Percentiles rank a stretch among this genome's conserved stretches.
These are phyloP conservation scores for Ophiostoma quercus DNA, from an alignment of 2,329 filamentous ascomycete species.

Conservation along the genomic window DNA sequence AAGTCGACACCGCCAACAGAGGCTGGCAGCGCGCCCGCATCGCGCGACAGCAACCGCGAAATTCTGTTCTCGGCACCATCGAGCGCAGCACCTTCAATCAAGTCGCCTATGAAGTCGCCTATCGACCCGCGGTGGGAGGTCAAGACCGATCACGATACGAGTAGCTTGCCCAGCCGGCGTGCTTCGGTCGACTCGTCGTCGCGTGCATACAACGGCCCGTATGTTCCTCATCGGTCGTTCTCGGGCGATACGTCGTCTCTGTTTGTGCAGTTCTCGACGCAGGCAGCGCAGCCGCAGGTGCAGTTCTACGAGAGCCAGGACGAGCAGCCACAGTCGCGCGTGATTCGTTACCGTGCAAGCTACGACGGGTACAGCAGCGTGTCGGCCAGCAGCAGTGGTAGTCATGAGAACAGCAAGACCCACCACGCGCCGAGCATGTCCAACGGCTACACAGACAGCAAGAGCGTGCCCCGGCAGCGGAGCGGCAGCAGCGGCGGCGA, in stretches of 20 bases:
- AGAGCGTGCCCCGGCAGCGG: background rate
- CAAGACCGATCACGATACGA: constrained; percentile 28
- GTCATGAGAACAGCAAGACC: background rate
- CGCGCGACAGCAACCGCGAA: constrained; percentile 21
- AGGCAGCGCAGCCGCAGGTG: background rate
- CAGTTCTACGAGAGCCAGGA: constrained; percentile 8
- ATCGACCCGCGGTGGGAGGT: constrained; percentile 29
- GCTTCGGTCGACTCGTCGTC: constrained; percentile 13
- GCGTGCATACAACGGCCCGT: background rate
- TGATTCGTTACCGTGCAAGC: constrained; percentile 35
- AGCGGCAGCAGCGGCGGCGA: background rate
- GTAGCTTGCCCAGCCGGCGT: background rate
- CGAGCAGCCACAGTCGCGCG: constrained; percentile 16
- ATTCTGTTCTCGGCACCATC: background rate
- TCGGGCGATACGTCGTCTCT: constrained; percentile 3
- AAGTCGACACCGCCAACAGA: constrained; percentile 34
- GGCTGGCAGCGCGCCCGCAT: constrained; percentile 24
- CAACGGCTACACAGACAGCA: background rate
- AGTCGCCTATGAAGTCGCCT: background rate
- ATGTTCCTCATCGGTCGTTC: background rate
- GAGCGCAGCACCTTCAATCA: background rate
- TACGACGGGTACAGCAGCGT: constrained; percentile 32
- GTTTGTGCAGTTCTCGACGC: background rate
- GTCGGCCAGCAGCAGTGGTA: constrained; percentile 19
- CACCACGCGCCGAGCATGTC: background rate